Evolutionary conservation across 192 early-diverging fungal species (phyloP).

Genomic region (Dissophora ornata): DNA sequence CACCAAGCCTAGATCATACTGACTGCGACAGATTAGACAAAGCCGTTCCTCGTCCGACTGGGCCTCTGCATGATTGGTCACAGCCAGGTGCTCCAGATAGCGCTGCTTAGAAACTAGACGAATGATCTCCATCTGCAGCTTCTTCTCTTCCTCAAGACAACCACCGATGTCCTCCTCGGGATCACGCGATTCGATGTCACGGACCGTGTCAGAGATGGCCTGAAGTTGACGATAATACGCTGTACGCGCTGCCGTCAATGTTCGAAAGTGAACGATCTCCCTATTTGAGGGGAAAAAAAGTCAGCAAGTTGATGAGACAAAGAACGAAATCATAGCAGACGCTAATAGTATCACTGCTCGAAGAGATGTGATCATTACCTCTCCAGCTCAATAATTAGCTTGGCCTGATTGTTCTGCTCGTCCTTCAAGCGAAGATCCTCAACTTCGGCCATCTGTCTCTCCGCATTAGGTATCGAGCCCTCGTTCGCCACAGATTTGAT

Average conservation of each 20-base stretch:
- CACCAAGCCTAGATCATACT: conserved; percentile 36
- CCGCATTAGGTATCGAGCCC: not conserved
- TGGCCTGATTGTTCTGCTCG: conserved; percentile 16
- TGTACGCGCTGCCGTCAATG: conserved; percentile 42
- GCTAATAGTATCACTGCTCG: too few species aligned
- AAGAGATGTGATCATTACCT: conserved; percentile 13
- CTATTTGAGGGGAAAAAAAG: conserved; percentile 5
- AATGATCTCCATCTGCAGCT: conserved; percentile 11
- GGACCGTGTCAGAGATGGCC: conserved; percentile 56
- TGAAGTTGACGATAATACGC: conserved; percentile 57
- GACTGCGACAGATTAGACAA: conserved; percentile 49
- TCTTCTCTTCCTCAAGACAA: conserved; percentile 26
- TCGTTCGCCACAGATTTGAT: conserved; percentile 23
- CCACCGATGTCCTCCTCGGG: conserved; percentile 21
- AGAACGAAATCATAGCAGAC: too few species aligned
- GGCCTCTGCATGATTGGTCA: not conserved
- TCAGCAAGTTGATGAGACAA: too few species aligned
- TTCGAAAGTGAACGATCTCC: conserved; percentile 21
- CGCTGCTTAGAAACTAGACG: conserved; percentile 26
- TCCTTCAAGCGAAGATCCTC: conserved; percentile 34
- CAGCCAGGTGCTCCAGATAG: conserved; percentile 45
- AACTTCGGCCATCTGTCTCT: conserved; percentile 24
- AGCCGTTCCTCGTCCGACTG: conserved; percentile 19
- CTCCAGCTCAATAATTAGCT: conserved; percentile 23
- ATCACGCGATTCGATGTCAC: conserved; percentile 21